These are phyloP conservation scores for Vachellia pachyceras DNA, from an alignment of 306 rosid species.

Conservation along the genomic window DNA sequence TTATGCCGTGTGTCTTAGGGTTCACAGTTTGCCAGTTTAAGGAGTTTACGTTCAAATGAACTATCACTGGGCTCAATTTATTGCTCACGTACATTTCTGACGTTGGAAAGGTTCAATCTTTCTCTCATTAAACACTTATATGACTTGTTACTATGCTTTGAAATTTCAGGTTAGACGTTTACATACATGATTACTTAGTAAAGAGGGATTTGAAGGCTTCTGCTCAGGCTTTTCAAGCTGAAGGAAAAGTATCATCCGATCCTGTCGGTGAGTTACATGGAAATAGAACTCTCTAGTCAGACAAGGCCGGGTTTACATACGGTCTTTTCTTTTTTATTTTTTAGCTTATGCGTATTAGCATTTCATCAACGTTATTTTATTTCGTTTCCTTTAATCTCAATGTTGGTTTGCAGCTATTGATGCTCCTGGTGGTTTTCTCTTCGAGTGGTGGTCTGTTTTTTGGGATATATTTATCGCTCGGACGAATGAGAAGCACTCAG, in stretches of 20 bases:
- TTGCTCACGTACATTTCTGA: neutral
- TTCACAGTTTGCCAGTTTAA: conserved; percentile 30
- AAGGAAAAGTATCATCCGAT: conserved; percentile 98
- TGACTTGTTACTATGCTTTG: conserved; percentile 32
- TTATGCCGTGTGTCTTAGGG: conserved; percentile 40
- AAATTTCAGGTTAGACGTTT: conserved; percentile 89
- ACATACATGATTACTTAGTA: conserved; percentile 93
- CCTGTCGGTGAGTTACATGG: conserved; percentile 84
- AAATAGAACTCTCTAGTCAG: conserved; percentile 7
- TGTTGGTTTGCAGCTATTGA: conserved; percentile 82
- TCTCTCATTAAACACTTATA: conserved; percentile 9
- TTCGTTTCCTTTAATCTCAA: conserved; percentile 14
- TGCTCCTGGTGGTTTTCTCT: conserved; percentile 98
- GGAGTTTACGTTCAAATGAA: conserved; percentile 12
- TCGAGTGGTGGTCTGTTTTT: conserved; percentile 99
- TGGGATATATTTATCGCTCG: conserved; percentile 99
- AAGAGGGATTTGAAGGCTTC: conserved; percentile 97
- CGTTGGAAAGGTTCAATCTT: conserved; percentile 33
- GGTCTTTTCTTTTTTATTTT: neutral
- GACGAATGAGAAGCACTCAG: conserved; percentile 99
- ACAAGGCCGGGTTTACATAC: conserved; percentile 14
- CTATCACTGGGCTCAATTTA: conserved; percentile 6
- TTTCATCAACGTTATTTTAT: conserved; percentile 26
- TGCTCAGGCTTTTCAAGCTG: conserved; percentile 97
- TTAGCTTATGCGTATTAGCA: neutral